Conservation (phyloP, 148 eudicot species). For the Silene conica region DNA sequence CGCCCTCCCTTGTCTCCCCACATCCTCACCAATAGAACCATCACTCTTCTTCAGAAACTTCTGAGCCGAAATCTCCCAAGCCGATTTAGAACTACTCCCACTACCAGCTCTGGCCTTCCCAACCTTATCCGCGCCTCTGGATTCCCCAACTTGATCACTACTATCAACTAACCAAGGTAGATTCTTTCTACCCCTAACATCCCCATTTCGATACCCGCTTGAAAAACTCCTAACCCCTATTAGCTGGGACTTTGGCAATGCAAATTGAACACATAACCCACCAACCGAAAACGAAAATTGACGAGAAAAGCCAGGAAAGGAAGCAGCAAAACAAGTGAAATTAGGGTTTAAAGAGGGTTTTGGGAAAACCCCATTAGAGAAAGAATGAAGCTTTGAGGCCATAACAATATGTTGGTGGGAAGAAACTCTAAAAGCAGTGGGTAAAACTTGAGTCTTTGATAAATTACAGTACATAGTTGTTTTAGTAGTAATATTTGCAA, state of each 20-base stretch:
- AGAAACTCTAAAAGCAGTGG: constrained; percentile 50
- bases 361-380: constrained; percentile 31
- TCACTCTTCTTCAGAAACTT: constrained; percentile 42
- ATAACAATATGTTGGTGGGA: constrained; percentile 35
- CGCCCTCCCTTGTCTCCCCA: constrained; percentile 15
- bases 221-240: constrained; percentile 38
- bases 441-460: constrained; percentile 57
- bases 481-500: background rate
- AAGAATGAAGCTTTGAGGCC: constrained; percentile 38
- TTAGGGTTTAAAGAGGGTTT: constrained; percentile 38
- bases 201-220: constrained; percentile 34
- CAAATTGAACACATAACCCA: constrained; percentile 30
- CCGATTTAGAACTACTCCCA: constrained; percentile 32
- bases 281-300: constrained; percentile 18
- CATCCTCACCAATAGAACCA: constrained; percentile 25
- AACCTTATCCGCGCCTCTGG: constrained; percentile 26
- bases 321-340: background rate
- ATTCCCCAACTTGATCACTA: constrained; percentile 21
- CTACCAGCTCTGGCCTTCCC: constrained; percentile 23
- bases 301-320: background rate
- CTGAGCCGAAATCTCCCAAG: constrained; percentile 88
- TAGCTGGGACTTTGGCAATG: constrained; percentile 19
- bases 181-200: constrained; percentile 23
- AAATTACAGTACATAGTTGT: constrained; percentile 46
- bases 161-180: constrained; percentile 74